These are phyloP conservation scores for Penicillium antarcticum DNA, from an alignment of 495 filamentous ascomycete genomes.

Conservation along the genomic window DNA sequence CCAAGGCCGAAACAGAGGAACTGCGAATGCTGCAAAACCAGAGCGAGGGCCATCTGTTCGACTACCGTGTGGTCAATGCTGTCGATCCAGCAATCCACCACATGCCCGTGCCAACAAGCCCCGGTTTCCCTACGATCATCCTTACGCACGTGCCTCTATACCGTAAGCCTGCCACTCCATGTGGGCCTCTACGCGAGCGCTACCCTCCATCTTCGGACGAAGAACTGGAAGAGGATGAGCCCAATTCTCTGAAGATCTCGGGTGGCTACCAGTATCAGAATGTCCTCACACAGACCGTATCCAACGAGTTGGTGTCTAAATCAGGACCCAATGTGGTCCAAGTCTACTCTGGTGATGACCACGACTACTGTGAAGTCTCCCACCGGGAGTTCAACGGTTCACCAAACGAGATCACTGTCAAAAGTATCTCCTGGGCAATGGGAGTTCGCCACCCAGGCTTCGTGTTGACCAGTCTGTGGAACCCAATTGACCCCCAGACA, in stretches of 20 bases:
- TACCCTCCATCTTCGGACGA: constrained; percentile 67
- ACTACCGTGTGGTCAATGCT: constrained; percentile 41
- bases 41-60: constrained; percentile 42
- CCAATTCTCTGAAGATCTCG: constrained; percentile 70
- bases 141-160: constrained; percentile 91
- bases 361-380: constrained; percentile 91
- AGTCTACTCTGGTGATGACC: constrained; percentile 94
- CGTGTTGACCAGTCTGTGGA: constrained; percentile 84
- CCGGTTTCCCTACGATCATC: constrained; percentile 74
- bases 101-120: constrained; percentile 18
- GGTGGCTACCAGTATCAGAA: constrained; percentile 96
- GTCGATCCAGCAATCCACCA: constrained; percentile 23
- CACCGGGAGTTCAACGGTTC: constrained; percentile 67
- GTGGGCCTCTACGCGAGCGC: constrained; percentile 83
- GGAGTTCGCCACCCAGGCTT: constrained; percentile 90
- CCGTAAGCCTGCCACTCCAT: constrained; percentile 74
- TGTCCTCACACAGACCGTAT: constrained; percentile 72
- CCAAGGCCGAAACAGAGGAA: constrained; percentile 39
- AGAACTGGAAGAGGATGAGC: constrained; percentile 64
- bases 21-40: constrained; percentile 38
- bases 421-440: constrained; percentile 93
- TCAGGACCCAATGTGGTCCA: constrained; percentile 68
- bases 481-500: constrained; percentile 65
- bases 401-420: constrained; percentile 89
- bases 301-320: constrained; percentile 65